These are phyloP conservation scores for Elsinoe australis DNA, from an alignment of 2,329 filamentous ascomycete genomes.

Conservation along the genomic window DNA sequence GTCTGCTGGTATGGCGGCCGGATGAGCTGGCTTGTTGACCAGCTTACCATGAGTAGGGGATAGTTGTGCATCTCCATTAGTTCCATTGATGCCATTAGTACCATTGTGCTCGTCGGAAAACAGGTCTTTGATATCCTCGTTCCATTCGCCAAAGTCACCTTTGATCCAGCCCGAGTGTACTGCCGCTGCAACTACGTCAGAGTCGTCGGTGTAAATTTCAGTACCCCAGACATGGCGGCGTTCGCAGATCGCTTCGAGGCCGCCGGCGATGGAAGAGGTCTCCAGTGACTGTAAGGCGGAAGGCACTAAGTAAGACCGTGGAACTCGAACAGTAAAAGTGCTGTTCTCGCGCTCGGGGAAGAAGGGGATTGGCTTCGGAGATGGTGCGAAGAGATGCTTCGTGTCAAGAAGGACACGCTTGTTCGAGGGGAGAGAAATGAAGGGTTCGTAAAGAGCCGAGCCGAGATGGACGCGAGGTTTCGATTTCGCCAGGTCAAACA, in stretches of 20 bases:
- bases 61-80: conserved; percentile 3
- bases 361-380: conserved; percentile 65
- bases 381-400: conserved; percentile 51
- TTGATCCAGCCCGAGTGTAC: conserved; percentile 90
- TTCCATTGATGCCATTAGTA: conserved; percentile 34
- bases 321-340: conserved; percentile 80
- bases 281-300: conserved; percentile 18
- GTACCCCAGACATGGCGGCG: conserved; percentile 84
- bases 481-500: conserved; percentile 64
- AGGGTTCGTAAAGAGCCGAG: conserved; percentile 70
- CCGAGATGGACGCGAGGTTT: conserved; percentile 74
- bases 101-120: conserved; percentile 32
- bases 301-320: conserved; percentile 61
- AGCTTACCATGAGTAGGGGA: conserved; percentile 4
- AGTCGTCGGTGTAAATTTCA: conserved; percentile 92
- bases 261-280: conserved; percentile 17
- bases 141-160: conserved; percentile 67
- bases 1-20: conserved; percentile 56
- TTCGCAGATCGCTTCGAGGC: conserved; percentile 72
- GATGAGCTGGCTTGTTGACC: conserved; percentile 40
- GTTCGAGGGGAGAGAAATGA: conserved; percentile 44
- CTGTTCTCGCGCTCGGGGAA: conserved; percentile 78
- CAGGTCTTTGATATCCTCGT: conserved; percentile 28
- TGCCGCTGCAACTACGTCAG: conserved; percentile 82
- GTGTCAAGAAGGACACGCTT: conserved; percentile 36